Base-by-base conservation (phyloP, 805 yeast species). In the Kuraishia borneana region DNA sequence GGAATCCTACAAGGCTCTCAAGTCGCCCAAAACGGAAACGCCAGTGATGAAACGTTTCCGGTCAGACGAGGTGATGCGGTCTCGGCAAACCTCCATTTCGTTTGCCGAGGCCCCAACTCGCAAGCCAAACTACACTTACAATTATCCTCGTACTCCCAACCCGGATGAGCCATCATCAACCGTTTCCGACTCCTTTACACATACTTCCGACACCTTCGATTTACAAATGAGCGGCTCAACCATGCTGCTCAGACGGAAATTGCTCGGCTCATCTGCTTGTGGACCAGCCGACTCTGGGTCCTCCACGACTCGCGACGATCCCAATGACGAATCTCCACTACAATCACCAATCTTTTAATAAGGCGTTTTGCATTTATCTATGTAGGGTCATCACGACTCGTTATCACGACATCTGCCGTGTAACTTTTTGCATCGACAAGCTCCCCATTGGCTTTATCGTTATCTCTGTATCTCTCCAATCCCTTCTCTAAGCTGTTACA, bases 391-490 rank as follows among this genome's bases (percentile, higher is more conserved):
- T n/a, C n/a, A n/a, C n/a, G n/a, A n/a, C n/a, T n/a, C n/a, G n/a
- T 34, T 6, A 53, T 37, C 5, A 40, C 29, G 21, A 44, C 33
- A 37, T 53, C 50, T 29, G 33, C 30, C 7, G 35, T 34, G 9
- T 17, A 34, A 21, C 51, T 45, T 2, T 36, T 19, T 4, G 14
- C 9, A 18, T 47, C 39, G 3, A 55, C 46, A 6, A 50, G 17
- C 10, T 38, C 27, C 2, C 88, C 94, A 52, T 88, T 88, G 7
- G 67, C 56, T 21, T 70, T 47, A 51, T 87, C 96, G 45, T 73
- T 77, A 3, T 55, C 50, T 33, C 64, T 65, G 19, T 68, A 76
- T 36, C 75, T 58, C 8, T 52, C 56, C 3, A 54, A 48, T 0
- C 87, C 88, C 38, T 67, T 70, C 35, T 69, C 63, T 8, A 67